Percentiles rank a stretch among this genome's conserved stretches.
Evolutionary conservation across 495 filamentous ascomycete genomes (phyloP).

Genomic region (Podospora anserina): DNA sequence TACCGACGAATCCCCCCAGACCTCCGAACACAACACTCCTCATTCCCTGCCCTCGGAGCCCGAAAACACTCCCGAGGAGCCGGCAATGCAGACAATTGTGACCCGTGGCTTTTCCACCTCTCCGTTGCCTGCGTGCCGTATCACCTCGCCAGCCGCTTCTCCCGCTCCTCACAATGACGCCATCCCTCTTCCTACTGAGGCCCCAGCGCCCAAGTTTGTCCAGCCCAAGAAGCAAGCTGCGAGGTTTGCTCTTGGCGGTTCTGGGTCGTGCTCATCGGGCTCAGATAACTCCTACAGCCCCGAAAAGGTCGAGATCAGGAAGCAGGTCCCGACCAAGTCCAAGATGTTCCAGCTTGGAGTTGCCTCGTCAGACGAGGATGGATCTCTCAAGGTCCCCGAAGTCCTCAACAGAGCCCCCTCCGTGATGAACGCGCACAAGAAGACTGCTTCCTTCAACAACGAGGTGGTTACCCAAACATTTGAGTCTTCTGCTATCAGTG

Average conservation of each 20-base stretch:
- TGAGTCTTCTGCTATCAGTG: constrained; percentile 57
- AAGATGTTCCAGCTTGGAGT: constrained; percentile 74
- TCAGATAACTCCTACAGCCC: constrained; percentile 43
- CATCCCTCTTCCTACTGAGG: constrained; percentile 45
- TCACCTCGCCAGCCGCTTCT: constrained; percentile 27
- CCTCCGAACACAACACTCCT: constrained; percentile 29
- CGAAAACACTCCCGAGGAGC: constrained; percentile 27
- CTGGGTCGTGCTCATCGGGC: constrained; percentile 33
- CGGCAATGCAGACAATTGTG: constrained; percentile 54
- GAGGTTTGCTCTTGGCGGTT: constrained; percentile 55
- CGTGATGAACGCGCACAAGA: constrained; percentile 54
- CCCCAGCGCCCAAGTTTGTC: constrained; percentile 47
- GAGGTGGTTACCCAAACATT: constrained; percentile 66
- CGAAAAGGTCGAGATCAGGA: constrained; percentile 47
- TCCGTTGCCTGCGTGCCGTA: constrained; percentile 60
- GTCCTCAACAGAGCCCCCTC: constrained; percentile 43
- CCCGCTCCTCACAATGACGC: constrained; percentile 18
- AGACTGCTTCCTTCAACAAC: constrained; percentile 81
- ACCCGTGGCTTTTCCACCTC: constrained; percentile 86
- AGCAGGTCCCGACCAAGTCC: constrained; percentile 54
- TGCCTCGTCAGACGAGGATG: constrained; percentile 78
- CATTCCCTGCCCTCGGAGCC: constrained; percentile 18
- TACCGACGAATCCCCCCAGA: constrained; percentile 35
- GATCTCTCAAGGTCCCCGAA: constrained; percentile 72
- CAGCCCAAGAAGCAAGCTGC: constrained; percentile 49